A percentile compares a stretch with the other conserved stretches of the same genome.
These are phyloP conservation scores for Boletus subparvulus DNA, from an alignment of 768 basidiomycete genomes.

Conservation along the genomic window DNA sequence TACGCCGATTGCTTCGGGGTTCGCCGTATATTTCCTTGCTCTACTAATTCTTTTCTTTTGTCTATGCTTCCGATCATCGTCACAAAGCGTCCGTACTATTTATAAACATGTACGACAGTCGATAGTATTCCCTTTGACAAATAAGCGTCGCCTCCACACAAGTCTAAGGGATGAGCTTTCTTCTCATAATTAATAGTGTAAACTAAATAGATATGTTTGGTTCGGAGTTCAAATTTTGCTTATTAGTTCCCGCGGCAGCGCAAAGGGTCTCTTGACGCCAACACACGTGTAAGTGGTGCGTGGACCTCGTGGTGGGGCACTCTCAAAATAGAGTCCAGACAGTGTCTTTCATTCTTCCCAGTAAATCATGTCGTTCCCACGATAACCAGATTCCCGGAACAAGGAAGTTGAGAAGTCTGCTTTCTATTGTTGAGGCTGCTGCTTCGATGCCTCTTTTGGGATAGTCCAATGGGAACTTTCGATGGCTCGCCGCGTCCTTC, in stretches of 20 bases:
- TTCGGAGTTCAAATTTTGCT: background rate
- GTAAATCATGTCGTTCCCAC: constrained; percentile 11
- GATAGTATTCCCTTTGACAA: background rate
- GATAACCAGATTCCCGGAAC: constrained; percentile 11
- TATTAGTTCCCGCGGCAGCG: background rate
- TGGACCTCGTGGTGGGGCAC: constrained; percentile 16
- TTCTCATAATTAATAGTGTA: constrained; percentile 1
- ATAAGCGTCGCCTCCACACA: constrained; percentile 22
- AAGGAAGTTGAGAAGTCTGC: constrained; percentile 21
- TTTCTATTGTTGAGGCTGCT: constrained; percentile 19
- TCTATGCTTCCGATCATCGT: constrained; percentile 17
- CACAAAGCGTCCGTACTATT: background rate
- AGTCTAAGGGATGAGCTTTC: background rate
- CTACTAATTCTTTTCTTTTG: constrained; percentile 2
- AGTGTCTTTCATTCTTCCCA: constrained; percentile 8
- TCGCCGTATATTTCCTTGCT: constrained; percentile 2
- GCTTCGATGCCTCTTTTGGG: constrained; percentile 8
- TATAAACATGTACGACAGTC: background rate
- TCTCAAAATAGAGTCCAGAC: background rate
- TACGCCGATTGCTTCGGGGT: background rate
- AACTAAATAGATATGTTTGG: background rate
- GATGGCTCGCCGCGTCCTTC: background rate
- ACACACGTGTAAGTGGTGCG: constrained; percentile 17
- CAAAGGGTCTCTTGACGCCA: background rate
- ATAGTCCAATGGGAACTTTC: constrained; percentile 2